Evolutionary conservation across 1,139 yeast genomes (phyloP).

Genomic region (Candida buenavistaensis): DNA sequence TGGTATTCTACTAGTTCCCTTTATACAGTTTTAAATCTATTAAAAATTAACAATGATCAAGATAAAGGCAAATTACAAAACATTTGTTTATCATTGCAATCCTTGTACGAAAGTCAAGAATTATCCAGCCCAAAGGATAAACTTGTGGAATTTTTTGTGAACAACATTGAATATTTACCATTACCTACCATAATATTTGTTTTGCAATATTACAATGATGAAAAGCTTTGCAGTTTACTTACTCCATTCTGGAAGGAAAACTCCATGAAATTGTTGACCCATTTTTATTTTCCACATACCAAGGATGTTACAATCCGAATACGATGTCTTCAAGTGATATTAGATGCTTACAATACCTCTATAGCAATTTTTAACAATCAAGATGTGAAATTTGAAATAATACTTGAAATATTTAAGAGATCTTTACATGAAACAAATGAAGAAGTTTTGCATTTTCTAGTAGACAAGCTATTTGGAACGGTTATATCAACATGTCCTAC

Average conservation of each 20-base stretch:
- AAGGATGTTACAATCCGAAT: slow-evolving; percentile 32
- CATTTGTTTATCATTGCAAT: slow-evolving; percentile 37
- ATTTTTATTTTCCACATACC: slow-evolving; percentile 39
- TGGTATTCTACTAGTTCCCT: slow-evolving; percentile 53
- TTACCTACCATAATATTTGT: slow-evolving; percentile 40
- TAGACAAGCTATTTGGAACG: slow-evolving; percentile 31
- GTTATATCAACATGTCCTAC: slow-evolving; percentile 25
- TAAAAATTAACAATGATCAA: slow-evolving; percentile 28
- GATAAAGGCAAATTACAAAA: slow-evolving; percentile 36
- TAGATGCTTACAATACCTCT: slow-evolving; percentile 43
- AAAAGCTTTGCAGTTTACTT: slow-evolving; percentile 54
- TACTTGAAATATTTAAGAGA: slow-evolving; percentile 30
- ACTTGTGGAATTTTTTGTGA: slow-evolving; percentile 44
- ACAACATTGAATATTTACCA: slow-evolving; percentile 36
- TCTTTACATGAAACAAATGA: slow-evolving; percentile 29
- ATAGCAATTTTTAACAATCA: slow-evolving; percentile 24
- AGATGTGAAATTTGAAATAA: slow-evolving; percentile 27
- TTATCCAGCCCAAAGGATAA: slow-evolving; percentile 47
- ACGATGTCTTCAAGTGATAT: slow-evolving; percentile 43
- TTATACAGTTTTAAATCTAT: slow-evolving; percentile 28
- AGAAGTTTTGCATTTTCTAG: slow-evolving; percentile 31
- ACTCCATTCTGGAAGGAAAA: slow-evolving; percentile 54
- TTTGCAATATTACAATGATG: slow-evolving; percentile 48
- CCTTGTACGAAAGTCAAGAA: slow-evolving; percentile 34
- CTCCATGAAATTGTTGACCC: slow-evolving; percentile 42